Evolutionary conservation across 352 stramenopile species (phyloP).

Genomic region (Phytophthora palmivora): DNA sequence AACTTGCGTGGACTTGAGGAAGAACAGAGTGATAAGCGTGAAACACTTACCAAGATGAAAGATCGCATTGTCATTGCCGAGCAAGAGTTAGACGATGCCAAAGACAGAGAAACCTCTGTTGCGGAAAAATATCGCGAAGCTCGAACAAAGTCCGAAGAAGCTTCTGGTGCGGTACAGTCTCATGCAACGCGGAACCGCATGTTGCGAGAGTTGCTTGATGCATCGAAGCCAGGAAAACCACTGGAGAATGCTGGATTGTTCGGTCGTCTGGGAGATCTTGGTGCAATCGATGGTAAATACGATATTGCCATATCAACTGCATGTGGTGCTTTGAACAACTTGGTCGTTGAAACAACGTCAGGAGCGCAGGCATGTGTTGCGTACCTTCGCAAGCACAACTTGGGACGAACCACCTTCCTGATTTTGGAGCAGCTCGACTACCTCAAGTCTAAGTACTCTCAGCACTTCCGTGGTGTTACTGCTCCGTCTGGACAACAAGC

Average conservation of each 20-base stretch:
- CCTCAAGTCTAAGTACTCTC: conserved; percentile 69
- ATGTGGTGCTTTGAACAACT: conserved; percentile 95
- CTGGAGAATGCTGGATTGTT: conserved; percentile 93
- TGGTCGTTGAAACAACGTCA: conserved; percentile 97
- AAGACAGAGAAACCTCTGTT: conserved; percentile 55
- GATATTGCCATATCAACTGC: conserved; percentile 99
- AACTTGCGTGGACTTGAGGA: conserved; percentile 66
- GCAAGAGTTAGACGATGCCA: conserved; percentile 74
- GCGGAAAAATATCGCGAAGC: conserved; percentile 68
- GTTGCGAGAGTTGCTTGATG: conserved; percentile 93
- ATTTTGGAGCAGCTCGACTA: conserved; percentile 98
- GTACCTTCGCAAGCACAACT: conserved; percentile 95
- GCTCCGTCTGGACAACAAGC: conserved; percentile 52
- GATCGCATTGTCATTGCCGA: conserved; percentile 79
- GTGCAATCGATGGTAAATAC: conserved; percentile 95
- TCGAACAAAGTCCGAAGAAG: conserved; percentile 83
- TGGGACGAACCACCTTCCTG: conserved; percentile 97
- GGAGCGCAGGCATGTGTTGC: conserved; percentile 96
- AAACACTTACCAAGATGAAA: conserved; percentile 77
- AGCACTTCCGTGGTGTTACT: conserved; percentile 65
- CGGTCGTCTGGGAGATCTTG: conserved; percentile 97
- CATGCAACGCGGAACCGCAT: conserved; percentile 79
- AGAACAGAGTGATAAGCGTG: conserved; percentile 62
- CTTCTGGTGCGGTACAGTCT: conserved; percentile 65
- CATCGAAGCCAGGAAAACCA: conserved; percentile 89